Percentiles rank a stretch among this genome's conserved stretches.
phyloP scores from a whole-genome alignment of 108 stramenopile species.

The Nitzschia palea region DNA sequence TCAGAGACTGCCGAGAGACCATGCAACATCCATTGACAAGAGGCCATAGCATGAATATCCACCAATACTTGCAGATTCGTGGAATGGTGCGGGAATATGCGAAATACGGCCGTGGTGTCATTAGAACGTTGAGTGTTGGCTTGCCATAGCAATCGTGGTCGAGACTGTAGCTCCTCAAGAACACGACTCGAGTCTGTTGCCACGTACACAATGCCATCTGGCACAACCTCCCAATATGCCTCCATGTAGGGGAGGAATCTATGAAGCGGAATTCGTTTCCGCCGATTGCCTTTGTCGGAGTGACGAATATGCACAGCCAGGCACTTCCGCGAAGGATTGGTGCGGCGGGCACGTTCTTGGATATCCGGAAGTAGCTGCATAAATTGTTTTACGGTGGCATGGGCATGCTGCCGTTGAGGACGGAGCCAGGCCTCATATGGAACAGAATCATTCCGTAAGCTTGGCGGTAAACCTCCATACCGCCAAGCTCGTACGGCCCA shows the following conservation, averaged over 20 bases:
- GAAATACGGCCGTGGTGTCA: constrained; percentile 24
- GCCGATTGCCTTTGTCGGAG: constrained; percentile 41
- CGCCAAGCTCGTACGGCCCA: constrained; percentile 38
- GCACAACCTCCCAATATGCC: constrained; percentile 29
- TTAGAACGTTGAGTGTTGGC: background rate
- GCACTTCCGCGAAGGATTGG: constrained; percentile 26
- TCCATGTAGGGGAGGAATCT: constrained; percentile 31
- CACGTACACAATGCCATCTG: constrained; percentile 21
- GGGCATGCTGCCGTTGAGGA: constrained; percentile 25
- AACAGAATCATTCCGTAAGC: constrained; percentile 14
- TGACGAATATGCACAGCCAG: constrained; percentile 46
- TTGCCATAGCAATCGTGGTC: constrained; percentile 18
- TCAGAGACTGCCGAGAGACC: constrained; percentile 42
- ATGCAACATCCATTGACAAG: constrained; percentile 46
- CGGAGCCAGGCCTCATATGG: constrained; percentile 20
- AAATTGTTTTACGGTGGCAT: constrained; percentile 25
- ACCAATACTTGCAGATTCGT: constrained; percentile 48
- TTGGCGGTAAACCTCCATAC: constrained; percentile 32
- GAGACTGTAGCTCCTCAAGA: constrained; percentile 14
- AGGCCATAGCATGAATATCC: constrained; percentile 47
- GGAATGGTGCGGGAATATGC: constrained; percentile 47
- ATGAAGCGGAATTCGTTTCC: constrained; percentile 23
- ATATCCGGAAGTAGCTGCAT: constrained; percentile 35
- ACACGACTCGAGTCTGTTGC: constrained; percentile 38
- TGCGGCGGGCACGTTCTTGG: constrained; percentile 12